phyloP scores from a whole-genome alignment of 1,284 basidiomycete genomes.

The Cystobasidiaceae sp. region DNA sequence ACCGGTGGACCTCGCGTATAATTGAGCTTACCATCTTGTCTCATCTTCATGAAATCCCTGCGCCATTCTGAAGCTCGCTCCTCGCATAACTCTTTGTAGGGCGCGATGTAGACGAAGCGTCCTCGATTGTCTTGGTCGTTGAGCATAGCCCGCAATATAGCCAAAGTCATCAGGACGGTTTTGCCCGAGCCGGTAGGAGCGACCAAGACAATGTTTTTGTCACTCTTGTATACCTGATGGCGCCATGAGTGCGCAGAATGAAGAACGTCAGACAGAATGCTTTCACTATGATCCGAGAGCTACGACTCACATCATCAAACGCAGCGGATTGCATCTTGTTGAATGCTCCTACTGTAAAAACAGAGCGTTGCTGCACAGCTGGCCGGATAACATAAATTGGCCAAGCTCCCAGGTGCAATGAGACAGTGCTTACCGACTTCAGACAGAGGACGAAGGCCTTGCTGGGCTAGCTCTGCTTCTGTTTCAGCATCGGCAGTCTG shows the following conservation, averaged over 20 bases:
- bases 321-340: neutral
- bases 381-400: too few species aligned
- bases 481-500: too few species aligned
- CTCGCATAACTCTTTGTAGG: conserved; percentile 57
- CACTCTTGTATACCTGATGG: conserved; percentile 59
- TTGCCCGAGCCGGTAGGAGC: conserved; percentile 91
- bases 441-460: neutral
- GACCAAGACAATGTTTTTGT: conserved; percentile 66
- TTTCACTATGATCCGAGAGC: too few species aligned
- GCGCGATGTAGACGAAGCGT: conserved; percentile 83
- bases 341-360: neutral
- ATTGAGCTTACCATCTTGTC: neutral
- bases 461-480: neutral
- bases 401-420: too few species aligned
- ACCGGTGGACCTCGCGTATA: conserved; percentile 55
- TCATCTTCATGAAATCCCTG: conserved; percentile 57
- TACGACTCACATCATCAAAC: neutral
- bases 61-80: conserved; percentile 82
- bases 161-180: conserved; percentile 82
- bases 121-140: conserved; percentile 47
- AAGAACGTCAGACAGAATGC: too few species aligned
- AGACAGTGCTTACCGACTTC: too few species aligned
- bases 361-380: too few species aligned
- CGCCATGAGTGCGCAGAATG: too few species aligned
- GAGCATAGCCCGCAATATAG: conserved; percentile 71